Conservation (phyloP, 345 rosid species). For the Eucalyptus cladocalyx region DNA sequence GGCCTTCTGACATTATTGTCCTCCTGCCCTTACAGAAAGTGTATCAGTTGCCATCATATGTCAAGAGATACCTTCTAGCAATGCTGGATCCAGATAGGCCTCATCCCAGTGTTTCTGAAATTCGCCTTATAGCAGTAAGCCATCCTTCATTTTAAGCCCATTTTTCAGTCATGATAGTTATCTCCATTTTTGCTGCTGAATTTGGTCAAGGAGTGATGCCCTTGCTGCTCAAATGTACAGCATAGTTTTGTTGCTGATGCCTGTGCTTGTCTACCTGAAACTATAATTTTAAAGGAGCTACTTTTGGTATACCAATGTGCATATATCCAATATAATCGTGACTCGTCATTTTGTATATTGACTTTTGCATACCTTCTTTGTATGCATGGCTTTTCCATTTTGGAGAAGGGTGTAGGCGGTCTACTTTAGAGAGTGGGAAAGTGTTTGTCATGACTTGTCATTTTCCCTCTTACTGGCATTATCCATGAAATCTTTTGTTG, state of each 20-base stretch:
- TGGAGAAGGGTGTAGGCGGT: background rate
- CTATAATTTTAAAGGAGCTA: background rate
- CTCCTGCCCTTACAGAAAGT: conserved; percentile 37
- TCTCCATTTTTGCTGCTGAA: background rate
- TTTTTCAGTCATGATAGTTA: background rate
- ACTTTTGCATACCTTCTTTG: background rate
- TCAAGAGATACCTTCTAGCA: conserved; percentile 50
- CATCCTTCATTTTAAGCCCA: background rate
- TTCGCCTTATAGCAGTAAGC: conserved; percentile 59
- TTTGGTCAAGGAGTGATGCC: background rate
- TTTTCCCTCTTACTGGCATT: background rate
- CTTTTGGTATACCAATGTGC: background rate
- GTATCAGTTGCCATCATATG: conserved; percentile 43
- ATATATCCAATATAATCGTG: background rate
- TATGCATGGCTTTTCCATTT: background rate
- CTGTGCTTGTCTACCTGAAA: background rate
- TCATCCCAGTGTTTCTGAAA: conserved; percentile 35
- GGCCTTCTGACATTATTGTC: background rate
- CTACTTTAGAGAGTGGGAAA: background rate
- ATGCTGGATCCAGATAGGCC: conserved; percentile 78
- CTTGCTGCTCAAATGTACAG: background rate
- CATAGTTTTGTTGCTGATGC: background rate
- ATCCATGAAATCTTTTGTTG: background rate
- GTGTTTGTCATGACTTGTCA: background rate
- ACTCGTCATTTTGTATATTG: background rate